These are phyloP conservation scores for Debaryomyces maramus DNA, from an alignment of 805 yeast genomes.

Conservation along the genomic window DNA sequence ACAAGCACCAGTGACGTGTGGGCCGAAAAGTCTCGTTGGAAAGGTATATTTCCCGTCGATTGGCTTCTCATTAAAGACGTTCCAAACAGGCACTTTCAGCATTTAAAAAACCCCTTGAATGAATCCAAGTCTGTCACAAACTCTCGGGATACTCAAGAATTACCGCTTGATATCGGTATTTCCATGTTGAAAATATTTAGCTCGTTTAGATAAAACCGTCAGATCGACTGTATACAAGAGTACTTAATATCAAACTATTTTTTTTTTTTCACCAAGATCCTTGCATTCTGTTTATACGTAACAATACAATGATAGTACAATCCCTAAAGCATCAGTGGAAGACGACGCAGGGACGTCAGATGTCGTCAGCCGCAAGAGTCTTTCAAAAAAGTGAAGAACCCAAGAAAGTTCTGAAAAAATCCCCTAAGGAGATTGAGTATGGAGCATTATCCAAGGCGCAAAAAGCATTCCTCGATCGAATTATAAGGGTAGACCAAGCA, in stretches of 20 bases:
- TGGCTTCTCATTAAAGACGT: conserved; percentile 56
- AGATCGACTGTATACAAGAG: neutral
- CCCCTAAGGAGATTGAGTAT: conserved; percentile 28
- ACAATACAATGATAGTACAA: neutral
- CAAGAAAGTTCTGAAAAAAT: conserved; percentile 7
- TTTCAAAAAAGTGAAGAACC: conserved; percentile 9
- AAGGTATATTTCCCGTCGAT: conserved; percentile 51
- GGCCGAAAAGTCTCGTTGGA: conserved; percentile 50
- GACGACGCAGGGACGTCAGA: neutral
- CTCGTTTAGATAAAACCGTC: conserved; percentile 13
- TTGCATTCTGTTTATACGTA: no score
- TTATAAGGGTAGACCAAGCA: conserved; percentile 92
- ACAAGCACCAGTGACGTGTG: conserved; percentile 44
- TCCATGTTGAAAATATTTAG: conserved; percentile 48
- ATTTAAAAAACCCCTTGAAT: conserved; percentile 44
- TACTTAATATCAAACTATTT: neutral
- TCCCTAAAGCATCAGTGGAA: neutral
- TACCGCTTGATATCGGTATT: conserved; percentile 49
- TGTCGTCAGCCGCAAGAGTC: conserved; percentile 5
- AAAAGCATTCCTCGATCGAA: conserved; percentile 67
- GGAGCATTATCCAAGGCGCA: conserved; percentile 53
- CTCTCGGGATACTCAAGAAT: conserved; percentile 62
- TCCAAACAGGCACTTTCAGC: conserved; percentile 48
- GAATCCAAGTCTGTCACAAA: conserved; percentile 54
- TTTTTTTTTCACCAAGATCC: neutral